phyloP scores from a whole-genome alignment of 106 monocot genomes.

The Dendrobium officinale region DNA sequence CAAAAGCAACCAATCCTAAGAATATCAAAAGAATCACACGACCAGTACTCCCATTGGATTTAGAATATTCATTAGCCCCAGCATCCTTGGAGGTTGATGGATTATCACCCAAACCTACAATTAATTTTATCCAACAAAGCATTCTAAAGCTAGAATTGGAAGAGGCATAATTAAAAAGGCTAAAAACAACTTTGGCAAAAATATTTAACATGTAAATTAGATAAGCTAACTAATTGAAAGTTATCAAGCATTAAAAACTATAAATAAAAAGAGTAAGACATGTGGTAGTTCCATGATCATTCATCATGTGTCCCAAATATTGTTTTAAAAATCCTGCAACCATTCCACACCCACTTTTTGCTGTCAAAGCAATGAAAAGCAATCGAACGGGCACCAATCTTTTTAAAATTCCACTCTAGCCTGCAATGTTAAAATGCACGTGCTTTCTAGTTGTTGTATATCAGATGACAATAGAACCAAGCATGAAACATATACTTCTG shows the following conservation, averaged over 20 bases:
- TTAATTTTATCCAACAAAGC: not conserved
- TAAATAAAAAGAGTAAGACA: not conserved
- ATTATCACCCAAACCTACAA: constrained; percentile 30
- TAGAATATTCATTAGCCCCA: constrained; percentile 26
- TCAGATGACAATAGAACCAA: not conserved
- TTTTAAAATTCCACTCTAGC: not conserved
- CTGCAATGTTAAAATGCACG: not conserved
- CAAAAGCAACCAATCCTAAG: constrained; percentile 18
- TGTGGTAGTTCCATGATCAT: not conserved
- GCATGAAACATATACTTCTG: not conserved
- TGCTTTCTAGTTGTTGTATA: not conserved
- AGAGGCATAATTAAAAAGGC: not conserved
- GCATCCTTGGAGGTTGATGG: constrained; percentile 24
- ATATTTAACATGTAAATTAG: not conserved
- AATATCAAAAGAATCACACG: constrained; percentile 19
- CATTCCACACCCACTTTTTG: not conserved
- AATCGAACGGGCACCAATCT: not conserved
- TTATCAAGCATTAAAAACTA: not conserved
- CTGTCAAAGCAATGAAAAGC: not conserved
- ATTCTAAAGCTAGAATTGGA: not conserved
- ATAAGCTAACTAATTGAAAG: not conserved
- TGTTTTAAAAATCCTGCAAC: not conserved
- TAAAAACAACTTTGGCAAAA: not conserved
- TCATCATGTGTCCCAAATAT: not conserved
- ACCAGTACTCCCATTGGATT: constrained; percentile 21